Evolutionary conservation across 2,329 filamentous ascomycete species (phyloP), one percentile per base, ranked within the genome.

Genomic region (Penicillium sp.): DNA sequence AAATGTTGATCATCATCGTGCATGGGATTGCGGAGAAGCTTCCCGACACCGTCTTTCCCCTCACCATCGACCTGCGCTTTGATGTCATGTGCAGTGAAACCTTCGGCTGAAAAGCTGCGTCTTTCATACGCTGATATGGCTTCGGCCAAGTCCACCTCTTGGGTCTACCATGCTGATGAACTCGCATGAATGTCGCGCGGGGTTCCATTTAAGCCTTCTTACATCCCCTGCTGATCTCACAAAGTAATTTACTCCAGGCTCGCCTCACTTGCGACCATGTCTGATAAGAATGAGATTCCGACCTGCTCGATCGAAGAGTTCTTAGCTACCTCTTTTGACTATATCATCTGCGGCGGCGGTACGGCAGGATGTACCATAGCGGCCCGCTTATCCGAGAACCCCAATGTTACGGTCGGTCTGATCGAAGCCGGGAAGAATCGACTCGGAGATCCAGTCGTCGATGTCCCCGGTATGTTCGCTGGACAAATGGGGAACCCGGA

Each of bases 311-410:
- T 59, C 18, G 56, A 54, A 11, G 58, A 60, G 22, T 60, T 60
- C 24, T 43, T 42, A 3, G 24, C 27, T 22, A 59, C 53, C 18
- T 34, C 49, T 9, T 66, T 66, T 42, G 63, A 66, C 49, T 66
- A 60, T 22, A 52, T 83, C 44, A 65, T 84, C 52, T 68, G 82
- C 34, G 82, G 82, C 29, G 82, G 82, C 14, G 82, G 81, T 4
- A 83, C 79, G 2, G 79, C 80, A 4, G 82, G 82, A 2, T 68
- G 82, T 9, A 72, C 70, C 1, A 71, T 84, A n/a, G 64, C 64
- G 5, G 61, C 61, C 1, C 62, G 64, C n/a, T 49, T 84, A 1
- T 76, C 75, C 2, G 77, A 81, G 51, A 64, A 78, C 44, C 58
- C 73, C 29, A 54, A 67, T 43, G 55, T 77, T 52, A 67, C 67